phyloP scores from a whole-genome alignment of 2,329 filamentous ascomycete genomes.

The Colletotrichum orbiculare region DNA sequence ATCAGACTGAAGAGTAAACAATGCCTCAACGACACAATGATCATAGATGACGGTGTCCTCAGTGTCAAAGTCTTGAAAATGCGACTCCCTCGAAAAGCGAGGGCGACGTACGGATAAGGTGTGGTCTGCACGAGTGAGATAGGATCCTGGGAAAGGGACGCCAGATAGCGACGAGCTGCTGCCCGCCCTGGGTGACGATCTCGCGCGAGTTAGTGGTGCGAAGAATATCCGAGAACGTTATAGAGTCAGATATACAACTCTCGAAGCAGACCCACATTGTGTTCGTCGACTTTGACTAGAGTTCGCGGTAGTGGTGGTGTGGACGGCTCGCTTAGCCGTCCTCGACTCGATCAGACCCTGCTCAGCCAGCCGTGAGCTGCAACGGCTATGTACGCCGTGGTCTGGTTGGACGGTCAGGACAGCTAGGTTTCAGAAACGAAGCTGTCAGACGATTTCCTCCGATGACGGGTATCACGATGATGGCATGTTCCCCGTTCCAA shows the following conservation, averaged over 20 bases:
- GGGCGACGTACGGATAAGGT: neutral
- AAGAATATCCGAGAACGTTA: too few relatives aligned
- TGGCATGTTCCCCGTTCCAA: constrained; percentile 1
- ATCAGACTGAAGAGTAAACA: neutral
- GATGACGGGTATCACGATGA: constrained; percentile 11
- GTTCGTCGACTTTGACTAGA: neutral
- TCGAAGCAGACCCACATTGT: neutral
- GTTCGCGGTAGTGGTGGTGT: constrained; percentile 8
- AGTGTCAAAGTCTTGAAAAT: too few relatives aligned
- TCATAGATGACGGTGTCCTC: too few relatives aligned
- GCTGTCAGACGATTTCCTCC: constrained; percentile 1
- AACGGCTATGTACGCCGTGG: constrained; percentile 5
- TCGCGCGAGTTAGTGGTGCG: too few relatives aligned
- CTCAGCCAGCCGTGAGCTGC: neutral
- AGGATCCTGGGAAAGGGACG: too few relatives aligned
- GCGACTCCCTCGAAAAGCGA: neutral
- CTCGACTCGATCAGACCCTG: constrained; percentile 7
- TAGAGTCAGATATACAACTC: too few relatives aligned
- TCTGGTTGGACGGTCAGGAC: constrained; percentile 6
- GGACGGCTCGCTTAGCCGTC: constrained; percentile 21
- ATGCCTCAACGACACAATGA: too few relatives aligned
- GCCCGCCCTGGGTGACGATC: too few relatives aligned
- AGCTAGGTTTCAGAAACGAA: constrained; percentile 7
- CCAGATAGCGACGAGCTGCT: too few relatives aligned
- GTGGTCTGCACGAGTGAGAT: too few relatives aligned